Base-by-base conservation (phyloP, 2,329 filamentous ascomycete species). In the Botrytis fragariae region DNA sequence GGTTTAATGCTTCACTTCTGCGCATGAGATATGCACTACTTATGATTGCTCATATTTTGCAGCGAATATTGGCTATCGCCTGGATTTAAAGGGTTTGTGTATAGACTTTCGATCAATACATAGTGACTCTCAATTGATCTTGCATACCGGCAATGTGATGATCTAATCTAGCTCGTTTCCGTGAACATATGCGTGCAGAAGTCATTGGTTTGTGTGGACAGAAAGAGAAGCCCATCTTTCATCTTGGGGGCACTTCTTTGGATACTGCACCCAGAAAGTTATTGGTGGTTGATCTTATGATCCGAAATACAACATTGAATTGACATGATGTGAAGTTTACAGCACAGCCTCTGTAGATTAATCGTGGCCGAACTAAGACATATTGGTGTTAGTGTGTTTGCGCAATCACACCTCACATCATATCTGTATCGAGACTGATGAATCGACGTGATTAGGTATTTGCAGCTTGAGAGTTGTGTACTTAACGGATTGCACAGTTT, bases 61-160 rank as follows among this genome's bases (percentile, higher is more conserved):
- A 39, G 44, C 14, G 8, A 10, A 20, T 54, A 37, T n/a, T 54
- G 14, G 45, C 64, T 54, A 35, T 39, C 16, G 45, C 22, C 45
- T 68, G 45, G 35, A 68, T 68, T 68, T 54, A 57, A 18, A 57
- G 6, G 2, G 32, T 10, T 68, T 54, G 9, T 39, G 45, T 68
- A 39, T 42, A 54, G 64, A 29, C 37, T 39, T 67, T 67, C 14
- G 32, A 67, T 67, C 64, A 54, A 51, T 54, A 67, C 64, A 67
- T 29, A 5, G 4, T 1, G 22, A 14, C 37, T 54, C 16, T 68
- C 25, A 20, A 10, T 22, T 22, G 12, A 37, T n/a, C 9, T 29
- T 32, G 39, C 5, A 32, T 5, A 35, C 29, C 10, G 51, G 12
- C 22, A 51, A 18, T 37, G 29, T 51, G 32, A 48, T 65, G 35